phyloP scores from a whole-genome alignment of 768 basidiomycete species.

The Sutorius australiensis region DNA sequence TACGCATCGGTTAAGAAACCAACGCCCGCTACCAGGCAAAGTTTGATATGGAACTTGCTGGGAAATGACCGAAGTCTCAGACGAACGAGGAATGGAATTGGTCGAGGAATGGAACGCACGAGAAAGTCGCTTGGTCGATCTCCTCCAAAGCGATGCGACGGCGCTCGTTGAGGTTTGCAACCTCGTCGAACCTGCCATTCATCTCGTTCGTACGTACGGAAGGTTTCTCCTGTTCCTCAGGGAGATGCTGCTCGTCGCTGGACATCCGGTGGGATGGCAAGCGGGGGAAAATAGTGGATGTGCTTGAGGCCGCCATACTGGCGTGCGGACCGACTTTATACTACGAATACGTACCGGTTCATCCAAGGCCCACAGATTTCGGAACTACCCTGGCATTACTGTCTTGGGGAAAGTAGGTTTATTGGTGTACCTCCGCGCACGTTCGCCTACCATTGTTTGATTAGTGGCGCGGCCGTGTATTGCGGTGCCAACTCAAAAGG shows the following conservation, averaged over 20 bases:
- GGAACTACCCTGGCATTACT: not conserved
- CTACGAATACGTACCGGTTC: not conserved
- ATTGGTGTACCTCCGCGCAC: not conserved
- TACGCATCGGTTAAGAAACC: slow-evolving; percentile 88
- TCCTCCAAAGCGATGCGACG: not conserved
- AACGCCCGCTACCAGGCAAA: slow-evolving; percentile 61
- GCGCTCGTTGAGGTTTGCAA: not conserved
- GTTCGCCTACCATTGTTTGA: not conserved
- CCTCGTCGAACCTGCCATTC: not conserved
- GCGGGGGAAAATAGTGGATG: not conserved
- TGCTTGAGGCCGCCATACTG: too few relatives aligned
- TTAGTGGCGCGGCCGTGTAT: not conserved
- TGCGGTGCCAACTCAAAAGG: not conserved
- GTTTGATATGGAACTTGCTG: slow-evolving; percentile 80
- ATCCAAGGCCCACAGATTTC: too few relatives aligned
- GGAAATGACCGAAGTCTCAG: slow-evolving; percentile 28
- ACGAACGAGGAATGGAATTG: not conserved
- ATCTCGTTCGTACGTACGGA: not conserved
- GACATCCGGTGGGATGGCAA: not conserved
- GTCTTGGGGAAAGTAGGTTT: not conserved
- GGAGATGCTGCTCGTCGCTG: not conserved
- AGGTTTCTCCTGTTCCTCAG: not conserved
- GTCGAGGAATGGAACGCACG: not conserved
- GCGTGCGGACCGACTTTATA: not conserved
- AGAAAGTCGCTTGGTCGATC: not conserved